Conservation (phyloP, 2,329 filamentous ascomycete species). For the Didymosphaeria variabile region DNA sequence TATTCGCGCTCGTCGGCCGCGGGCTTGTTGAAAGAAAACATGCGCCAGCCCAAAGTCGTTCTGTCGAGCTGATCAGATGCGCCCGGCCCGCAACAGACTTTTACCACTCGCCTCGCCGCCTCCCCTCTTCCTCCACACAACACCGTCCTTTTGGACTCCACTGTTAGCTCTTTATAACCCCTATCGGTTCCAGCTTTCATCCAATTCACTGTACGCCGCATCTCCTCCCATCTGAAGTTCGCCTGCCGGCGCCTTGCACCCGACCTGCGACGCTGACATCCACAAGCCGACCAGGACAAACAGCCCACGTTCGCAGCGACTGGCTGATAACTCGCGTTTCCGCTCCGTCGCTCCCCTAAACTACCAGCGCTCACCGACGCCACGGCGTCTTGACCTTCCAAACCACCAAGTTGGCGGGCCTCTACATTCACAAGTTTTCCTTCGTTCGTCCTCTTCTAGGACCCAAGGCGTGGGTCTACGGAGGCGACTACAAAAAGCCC, state of each 20-base stretch:
- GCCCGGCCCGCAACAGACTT: conserved; percentile 20
- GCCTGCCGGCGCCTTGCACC: conserved; percentile 16
- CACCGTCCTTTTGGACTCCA: conserved; percentile 37
- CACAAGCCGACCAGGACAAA: conserved; percentile 13
- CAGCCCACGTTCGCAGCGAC: conserved; percentile 34
- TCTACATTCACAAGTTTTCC: conserved; percentile 74
- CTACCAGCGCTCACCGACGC: conserved; percentile 40
- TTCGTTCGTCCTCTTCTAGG: conserved; percentile 89
- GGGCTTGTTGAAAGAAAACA: conserved; percentile 7
- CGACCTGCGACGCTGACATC: conserved; percentile 13
- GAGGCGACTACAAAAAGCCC: conserved; percentile 91
- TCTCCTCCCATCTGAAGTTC: conserved; percentile 7
- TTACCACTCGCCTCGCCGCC: conserved; percentile 25
- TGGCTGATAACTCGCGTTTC: conserved; percentile 31
- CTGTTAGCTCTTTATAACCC: conserved; percentile 12
- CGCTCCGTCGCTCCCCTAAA: conserved; percentile 31
- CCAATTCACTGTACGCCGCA: conserved; percentile 9
- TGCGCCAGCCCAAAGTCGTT: neutral
- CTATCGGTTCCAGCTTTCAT: conserved; percentile 8
- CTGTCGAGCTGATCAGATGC: conserved; percentile 17
- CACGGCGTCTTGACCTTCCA: conserved; percentile 52
- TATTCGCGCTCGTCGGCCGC: conserved; percentile 11
- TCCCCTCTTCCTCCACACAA: conserved; percentile 26
- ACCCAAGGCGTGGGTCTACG: conserved; percentile 93
- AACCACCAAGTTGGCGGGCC: conserved; percentile 94